These are phyloP conservation scores for Purpureocillium takamizusanense DNA, from an alignment of 2,329 filamentous ascomycete species.

Conservation along the genomic window DNA sequence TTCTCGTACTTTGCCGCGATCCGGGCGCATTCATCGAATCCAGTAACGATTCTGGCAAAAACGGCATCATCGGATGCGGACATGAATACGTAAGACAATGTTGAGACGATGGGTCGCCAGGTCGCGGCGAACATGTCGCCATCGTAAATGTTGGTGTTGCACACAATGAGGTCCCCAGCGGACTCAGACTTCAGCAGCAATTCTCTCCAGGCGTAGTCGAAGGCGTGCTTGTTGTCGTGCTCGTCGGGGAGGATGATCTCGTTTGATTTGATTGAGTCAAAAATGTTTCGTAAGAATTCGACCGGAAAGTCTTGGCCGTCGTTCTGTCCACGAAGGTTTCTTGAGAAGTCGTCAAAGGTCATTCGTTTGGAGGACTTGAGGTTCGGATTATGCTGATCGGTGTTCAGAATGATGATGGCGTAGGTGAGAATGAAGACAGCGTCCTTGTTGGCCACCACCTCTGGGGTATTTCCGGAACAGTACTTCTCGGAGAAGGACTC, in stretches of 20 bases:
- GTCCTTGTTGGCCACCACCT: constrained; percentile 76
- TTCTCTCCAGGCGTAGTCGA: constrained; percentile 97
- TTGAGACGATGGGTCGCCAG: constrained; percentile 91
- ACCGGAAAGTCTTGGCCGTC: constrained; percentile 73
- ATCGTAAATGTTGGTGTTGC: constrained; percentile 90
- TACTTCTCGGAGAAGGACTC: constrained; percentile 83
- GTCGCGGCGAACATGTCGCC: constrained; percentile 96
- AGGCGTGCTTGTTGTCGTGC: constrained; percentile 92
- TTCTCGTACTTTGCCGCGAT: constrained; percentile 81
- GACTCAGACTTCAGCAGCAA: constrained; percentile 75
- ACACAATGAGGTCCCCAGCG: constrained; percentile 64
- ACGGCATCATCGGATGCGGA: constrained; percentile 95
- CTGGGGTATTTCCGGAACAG: constrained; percentile 57
- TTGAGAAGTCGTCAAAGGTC: constrained; percentile 72
- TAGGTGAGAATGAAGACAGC: constrained; percentile 87
- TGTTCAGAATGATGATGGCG: constrained; percentile 95
- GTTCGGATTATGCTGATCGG: constrained; percentile 93
- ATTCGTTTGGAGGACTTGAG: constrained; percentile 72
- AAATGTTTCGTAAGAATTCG: constrained; percentile 80
- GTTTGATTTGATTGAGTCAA: constrained; percentile 80
- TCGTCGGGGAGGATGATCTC: constrained; percentile 97
- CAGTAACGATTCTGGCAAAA: constrained; percentile 84
- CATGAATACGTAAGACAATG: constrained; percentile 96
- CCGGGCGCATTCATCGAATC: constrained; percentile 91
- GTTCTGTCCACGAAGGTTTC: constrained; percentile 87